Conservation (phyloP, 371 early-diverging fungal species). For the Dinochytrium kinnereticum region DNA sequence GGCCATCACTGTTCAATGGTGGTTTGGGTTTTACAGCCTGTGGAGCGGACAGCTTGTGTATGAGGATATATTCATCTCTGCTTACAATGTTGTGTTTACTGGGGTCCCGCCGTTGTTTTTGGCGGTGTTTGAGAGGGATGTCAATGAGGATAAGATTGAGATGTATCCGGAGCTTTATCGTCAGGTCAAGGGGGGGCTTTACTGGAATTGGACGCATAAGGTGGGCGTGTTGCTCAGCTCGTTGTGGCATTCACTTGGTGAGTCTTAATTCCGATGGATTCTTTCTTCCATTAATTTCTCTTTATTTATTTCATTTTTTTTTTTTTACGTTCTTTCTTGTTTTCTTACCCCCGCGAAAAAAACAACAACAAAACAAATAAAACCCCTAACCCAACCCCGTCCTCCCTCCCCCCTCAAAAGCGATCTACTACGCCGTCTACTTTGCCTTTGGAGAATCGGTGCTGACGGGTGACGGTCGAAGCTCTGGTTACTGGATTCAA, state of each 20-base stretch:
- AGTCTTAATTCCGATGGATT: no score
- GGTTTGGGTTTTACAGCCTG: constrained; percentile 48
- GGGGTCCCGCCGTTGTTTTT: constrained; percentile 53
- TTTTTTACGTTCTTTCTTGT: background rate
- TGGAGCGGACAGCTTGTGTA: constrained; percentile 55
- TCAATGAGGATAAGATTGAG: constrained; percentile 33
- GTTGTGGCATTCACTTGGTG: constrained; percentile 38
- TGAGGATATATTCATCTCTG: constrained; percentile 55
- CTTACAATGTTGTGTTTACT: constrained; percentile 56
- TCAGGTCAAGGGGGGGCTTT: constrained; percentile 32
- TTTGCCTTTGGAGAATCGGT: constrained; percentile 37
- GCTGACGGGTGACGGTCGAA: constrained; percentile 35
- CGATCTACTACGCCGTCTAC: constrained; percentile 44
- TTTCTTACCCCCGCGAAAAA: no score
- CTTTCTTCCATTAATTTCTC: background rate
- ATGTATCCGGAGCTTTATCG: constrained; percentile 41
- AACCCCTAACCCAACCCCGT: no score
- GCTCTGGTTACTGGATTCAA: constrained; percentile 48
- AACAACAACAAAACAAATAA: no score
- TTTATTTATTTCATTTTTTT: background rate
- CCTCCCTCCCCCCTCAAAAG: no score
- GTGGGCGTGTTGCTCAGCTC: constrained; percentile 24
- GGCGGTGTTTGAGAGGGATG: constrained; percentile 51
- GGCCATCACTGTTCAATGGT: constrained; percentile 52
- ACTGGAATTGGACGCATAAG: constrained; percentile 38